These are phyloP conservation scores for Tetradesmus obliquus DNA, from an alignment of 139 green algal species.

Conservation along the genomic window DNA sequence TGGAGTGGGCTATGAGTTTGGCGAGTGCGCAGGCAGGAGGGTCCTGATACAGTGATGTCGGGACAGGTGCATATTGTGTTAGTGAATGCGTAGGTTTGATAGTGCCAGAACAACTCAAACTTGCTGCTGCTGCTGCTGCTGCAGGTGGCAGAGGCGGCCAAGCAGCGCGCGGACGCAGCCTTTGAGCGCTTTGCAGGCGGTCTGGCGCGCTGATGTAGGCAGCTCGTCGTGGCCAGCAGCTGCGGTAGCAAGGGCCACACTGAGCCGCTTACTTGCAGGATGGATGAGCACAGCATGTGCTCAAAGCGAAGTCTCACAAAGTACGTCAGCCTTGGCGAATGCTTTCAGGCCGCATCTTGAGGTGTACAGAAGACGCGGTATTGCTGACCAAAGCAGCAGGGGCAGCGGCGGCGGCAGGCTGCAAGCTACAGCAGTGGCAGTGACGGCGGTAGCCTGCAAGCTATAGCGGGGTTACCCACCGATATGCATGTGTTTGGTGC, in stretches of 20 bases:
- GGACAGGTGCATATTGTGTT: not conserved
- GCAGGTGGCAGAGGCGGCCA: conserved; percentile 19
- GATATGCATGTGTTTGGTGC: too few species aligned
- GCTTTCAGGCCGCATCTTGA: too few species aligned
- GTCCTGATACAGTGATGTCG: not conserved
- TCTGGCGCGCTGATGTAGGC: conserved; percentile 3
- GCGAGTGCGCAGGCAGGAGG: not conserved
- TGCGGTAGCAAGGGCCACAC: not conserved
- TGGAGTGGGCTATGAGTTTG: not conserved
- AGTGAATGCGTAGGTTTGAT: not conserved
- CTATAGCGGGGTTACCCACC: too few species aligned
- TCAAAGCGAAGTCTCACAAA: too few species aligned
- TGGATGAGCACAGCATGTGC: too few species aligned
- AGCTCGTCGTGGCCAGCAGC: not conserved
- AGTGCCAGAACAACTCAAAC: not conserved
- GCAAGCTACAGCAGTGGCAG: not conserved
- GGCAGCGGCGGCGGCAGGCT: too few species aligned
- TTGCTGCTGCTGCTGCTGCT: not conserved
- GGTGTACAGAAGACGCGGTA: too few species aligned
- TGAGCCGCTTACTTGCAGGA: too few species aligned
- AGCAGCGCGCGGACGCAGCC: not conserved
- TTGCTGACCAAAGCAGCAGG: too few species aligned
- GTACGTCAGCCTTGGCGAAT: too few species aligned
- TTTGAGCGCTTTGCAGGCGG: conserved; percentile 27
- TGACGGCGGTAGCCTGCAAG: too few species aligned